Evolutionary conservation across 805 yeast species (phyloP).

Genomic region (Scheffersomyces ergatensis): DNA sequence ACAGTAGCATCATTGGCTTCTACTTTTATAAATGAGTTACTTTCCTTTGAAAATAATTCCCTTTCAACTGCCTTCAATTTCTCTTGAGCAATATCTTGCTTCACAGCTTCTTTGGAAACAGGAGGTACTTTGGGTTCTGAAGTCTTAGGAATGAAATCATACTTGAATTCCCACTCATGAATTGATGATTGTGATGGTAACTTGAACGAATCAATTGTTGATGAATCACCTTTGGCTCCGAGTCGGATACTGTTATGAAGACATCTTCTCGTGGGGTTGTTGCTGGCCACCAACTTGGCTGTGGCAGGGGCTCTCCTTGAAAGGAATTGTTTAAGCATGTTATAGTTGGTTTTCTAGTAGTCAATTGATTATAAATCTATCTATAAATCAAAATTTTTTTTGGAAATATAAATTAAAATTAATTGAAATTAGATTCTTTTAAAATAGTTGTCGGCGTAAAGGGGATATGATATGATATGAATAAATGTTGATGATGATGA

Average conservation of each 20-base stretch:
- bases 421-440: too few relatives aligned
- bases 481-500: too few relatives aligned
- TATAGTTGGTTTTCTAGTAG: too few relatives aligned
- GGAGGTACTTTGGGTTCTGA: slow-evolving; percentile 43
- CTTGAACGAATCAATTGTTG: slow-evolving; percentile 57
- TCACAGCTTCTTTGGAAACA: slow-evolving; percentile 46
- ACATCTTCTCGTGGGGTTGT: too few relatives aligned
- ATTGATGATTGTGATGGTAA: slow-evolving; percentile 47
- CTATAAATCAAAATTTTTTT: too few relatives aligned
- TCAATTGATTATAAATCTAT: too few relatives aligned
- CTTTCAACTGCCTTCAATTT: slow-evolving; percentile 35
- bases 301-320: too few relatives aligned
- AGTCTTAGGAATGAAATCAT: slow-evolving; percentile 42
- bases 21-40: slow-evolving; percentile 35
- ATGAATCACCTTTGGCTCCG: slow-evolving; percentile 52
- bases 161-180: slow-evolving; percentile 49
- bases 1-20: slow-evolving; percentile 42
- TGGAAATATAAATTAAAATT: too few relatives aligned
- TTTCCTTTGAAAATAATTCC: slow-evolving; percentile 34
- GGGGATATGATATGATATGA: too few relatives aligned
- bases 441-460: too few relatives aligned
- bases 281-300: too few relatives aligned
- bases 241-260: background rate
- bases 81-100: slow-evolving; percentile 46
- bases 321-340: too few relatives aligned